Evolutionary conservation across 495 filamentous ascomycete genomes (phyloP).

Genomic region (Darksidea phi): DNA sequence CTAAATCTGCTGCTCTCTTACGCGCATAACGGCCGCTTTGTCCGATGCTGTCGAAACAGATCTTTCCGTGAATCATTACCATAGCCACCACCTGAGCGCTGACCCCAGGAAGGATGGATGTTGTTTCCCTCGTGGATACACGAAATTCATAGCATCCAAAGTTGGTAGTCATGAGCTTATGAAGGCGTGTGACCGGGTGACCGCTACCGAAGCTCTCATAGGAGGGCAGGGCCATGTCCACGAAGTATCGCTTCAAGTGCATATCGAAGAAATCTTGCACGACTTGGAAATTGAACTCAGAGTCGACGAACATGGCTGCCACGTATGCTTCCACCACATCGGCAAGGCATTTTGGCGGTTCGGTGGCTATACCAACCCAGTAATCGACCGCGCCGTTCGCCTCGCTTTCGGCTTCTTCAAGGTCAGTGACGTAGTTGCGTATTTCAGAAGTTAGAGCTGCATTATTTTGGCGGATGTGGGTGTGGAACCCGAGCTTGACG

Average conservation of each 20-base stretch:
- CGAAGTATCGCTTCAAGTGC: constrained; percentile 74
- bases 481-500: constrained; percentile 73
- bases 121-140: constrained; percentile 53
- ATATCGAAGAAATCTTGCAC: constrained; percentile 74
- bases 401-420: constrained; percentile 56
- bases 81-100: constrained; percentile 60
- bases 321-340: constrained; percentile 90
- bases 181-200: constrained; percentile 68
- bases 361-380: constrained; percentile 63
- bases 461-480: constrained; percentile 65
- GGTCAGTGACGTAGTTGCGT: constrained; percentile 65
- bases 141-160: constrained; percentile 58
- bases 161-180: constrained; percentile 50
- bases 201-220: constrained; percentile 89
- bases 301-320: constrained; percentile 90
- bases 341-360: constrained; percentile 80
- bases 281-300: constrained; percentile 69
- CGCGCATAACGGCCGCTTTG: constrained; percentile 70
- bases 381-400: constrained; percentile 66
- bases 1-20: constrained; percentile 67
- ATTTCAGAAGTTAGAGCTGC: constrained; percentile 61
- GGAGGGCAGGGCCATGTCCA: constrained; percentile 68
- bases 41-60: constrained; percentile 61
- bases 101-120: constrained; percentile 47
- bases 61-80: constrained; percentile 71